Conservation (phyloP, 768 basidiomycete genomes). For the Hemileccinum rubropunctum region DNA sequence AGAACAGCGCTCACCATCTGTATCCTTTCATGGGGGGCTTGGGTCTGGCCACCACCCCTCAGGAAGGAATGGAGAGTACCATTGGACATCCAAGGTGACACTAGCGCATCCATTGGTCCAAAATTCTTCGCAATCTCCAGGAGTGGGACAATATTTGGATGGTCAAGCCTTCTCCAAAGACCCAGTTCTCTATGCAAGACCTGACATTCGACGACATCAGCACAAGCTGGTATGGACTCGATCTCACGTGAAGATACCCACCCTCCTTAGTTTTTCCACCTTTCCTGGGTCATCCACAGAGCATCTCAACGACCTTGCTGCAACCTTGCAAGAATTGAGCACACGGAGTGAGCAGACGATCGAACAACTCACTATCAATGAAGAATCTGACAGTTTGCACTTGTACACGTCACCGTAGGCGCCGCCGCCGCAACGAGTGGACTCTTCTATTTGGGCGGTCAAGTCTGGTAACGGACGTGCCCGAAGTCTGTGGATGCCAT, state of each 20-base stretch:
- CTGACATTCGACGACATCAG: background rate
- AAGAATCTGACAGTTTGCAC: background rate
- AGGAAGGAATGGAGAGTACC: slow-evolving; percentile 2
- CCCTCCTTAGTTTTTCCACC: background rate
- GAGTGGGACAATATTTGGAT: slow-evolving; percentile 1
- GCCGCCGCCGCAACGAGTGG: background rate
- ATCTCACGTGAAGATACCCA: background rate
- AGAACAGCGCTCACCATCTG: background rate
- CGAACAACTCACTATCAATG: background rate
- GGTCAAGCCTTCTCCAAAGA: background rate
- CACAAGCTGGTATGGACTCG: background rate
- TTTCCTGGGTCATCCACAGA: background rate
- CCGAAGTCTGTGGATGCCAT: background rate
- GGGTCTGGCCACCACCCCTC: background rate
- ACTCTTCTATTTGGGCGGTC: background rate
- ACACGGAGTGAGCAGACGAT: background rate
- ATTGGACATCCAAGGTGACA: slow-evolving; percentile 1
- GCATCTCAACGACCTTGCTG: background rate
- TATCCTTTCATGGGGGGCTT: background rate
- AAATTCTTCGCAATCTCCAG: background rate
- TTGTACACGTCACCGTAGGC: background rate
- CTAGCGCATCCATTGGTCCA: background rate
- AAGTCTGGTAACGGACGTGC: background rate
- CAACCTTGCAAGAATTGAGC: background rate
- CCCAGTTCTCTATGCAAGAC: background rate